Evolutionary conservation across 495 filamentous ascomycete species (phyloP).

Genomic region (Mycothermus thermophilus): DNA sequence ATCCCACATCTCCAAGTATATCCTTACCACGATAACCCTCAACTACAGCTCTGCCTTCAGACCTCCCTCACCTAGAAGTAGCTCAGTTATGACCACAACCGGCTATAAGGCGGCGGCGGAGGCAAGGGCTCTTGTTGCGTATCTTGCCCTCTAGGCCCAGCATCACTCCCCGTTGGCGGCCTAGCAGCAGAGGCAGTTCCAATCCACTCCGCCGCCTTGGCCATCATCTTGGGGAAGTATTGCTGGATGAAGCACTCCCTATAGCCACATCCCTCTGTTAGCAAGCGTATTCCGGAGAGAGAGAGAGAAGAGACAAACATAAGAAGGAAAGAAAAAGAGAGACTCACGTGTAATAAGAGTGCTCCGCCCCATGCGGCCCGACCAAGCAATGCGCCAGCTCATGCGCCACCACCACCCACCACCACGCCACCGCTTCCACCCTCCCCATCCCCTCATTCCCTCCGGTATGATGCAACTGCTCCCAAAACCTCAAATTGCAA

Average conservation of each 20-base stretch:
- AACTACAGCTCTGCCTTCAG: not conserved
- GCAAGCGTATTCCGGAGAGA: too few relatives aligned
- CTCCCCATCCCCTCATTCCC: slow-evolving; percentile 22
- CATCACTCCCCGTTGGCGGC: too few relatives aligned
- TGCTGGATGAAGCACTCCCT: slow-evolving; percentile 39
- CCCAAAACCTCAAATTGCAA: slow-evolving; percentile 84
- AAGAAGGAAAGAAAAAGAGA: not conserved
- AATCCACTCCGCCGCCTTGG: slow-evolving; percentile 17
- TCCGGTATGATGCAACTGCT: slow-evolving; percentile 52
- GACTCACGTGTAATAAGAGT: slow-evolving; percentile 71
- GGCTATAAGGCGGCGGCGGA: not conserved
- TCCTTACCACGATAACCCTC: too few relatives aligned
- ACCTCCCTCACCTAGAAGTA: not conserved
- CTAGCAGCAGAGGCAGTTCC: not conserved
- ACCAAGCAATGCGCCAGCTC: slow-evolving; percentile 93
- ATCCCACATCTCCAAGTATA: too few relatives aligned
- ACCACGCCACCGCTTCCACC: slow-evolving; percentile 64
- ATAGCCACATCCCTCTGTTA: slow-evolving; percentile 5
- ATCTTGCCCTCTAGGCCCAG: not conserved
- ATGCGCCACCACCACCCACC: slow-evolving; percentile 85
- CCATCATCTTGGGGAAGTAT: slow-evolving; percentile 36
- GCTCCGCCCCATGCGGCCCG: slow-evolving; percentile 59
- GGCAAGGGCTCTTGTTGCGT: not conserved
- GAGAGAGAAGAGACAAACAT: too few relatives aligned
- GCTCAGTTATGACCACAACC: not conserved